phyloP scores from a whole-genome alignment of 805 yeast genomes.

The Candida ficus region DNA sequence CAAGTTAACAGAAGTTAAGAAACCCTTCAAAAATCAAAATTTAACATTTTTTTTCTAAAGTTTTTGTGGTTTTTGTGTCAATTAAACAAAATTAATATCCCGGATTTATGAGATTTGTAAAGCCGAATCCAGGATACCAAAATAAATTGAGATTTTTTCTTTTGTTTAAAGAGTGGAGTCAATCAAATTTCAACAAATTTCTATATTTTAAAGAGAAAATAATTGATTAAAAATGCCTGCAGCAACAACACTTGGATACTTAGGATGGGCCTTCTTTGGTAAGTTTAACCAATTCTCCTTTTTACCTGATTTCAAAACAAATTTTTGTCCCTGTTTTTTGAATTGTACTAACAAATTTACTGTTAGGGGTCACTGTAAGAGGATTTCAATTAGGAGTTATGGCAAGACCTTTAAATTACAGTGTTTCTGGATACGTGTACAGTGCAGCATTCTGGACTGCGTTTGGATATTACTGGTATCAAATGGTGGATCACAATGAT shows the following conservation, averaged over 20 bases:
- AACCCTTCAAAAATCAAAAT: too few relatives aligned
- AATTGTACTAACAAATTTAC: too few relatives aligned
- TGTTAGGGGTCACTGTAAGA: conserved; percentile 37
- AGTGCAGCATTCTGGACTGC: conserved; percentile 42
- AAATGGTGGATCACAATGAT: conserved; percentile 35
- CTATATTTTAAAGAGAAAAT: background rate
- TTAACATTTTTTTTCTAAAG: too few relatives aligned
- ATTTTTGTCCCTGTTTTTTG: too few relatives aligned
- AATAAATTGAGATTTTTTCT: background rate
- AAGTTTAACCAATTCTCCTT: conserved; percentile 10
- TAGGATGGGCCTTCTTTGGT: conserved; percentile 37
- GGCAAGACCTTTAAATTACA: conserved; percentile 33
- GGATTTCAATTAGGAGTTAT: conserved; percentile 40
- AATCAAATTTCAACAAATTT: background rate
- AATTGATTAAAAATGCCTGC: conserved; percentile 12
- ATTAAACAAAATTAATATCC: too few relatives aligned
- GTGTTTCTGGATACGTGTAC: conserved; percentile 36
- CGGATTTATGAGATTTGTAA: too few relatives aligned
- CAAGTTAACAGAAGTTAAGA: too few relatives aligned
- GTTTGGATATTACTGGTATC: conserved; percentile 34
- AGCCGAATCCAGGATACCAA: too few relatives aligned
- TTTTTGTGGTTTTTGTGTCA: background rate
- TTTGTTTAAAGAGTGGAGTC: background rate
- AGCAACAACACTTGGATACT: conserved; percentile 24
- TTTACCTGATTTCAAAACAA: too few relatives aligned